Percentiles rank a stretch among this genome's conserved stretches.
phyloP scores from a whole-genome alignment of 2,329 filamentous ascomycete genomes.

The Harringtonia aguacate region DNA sequence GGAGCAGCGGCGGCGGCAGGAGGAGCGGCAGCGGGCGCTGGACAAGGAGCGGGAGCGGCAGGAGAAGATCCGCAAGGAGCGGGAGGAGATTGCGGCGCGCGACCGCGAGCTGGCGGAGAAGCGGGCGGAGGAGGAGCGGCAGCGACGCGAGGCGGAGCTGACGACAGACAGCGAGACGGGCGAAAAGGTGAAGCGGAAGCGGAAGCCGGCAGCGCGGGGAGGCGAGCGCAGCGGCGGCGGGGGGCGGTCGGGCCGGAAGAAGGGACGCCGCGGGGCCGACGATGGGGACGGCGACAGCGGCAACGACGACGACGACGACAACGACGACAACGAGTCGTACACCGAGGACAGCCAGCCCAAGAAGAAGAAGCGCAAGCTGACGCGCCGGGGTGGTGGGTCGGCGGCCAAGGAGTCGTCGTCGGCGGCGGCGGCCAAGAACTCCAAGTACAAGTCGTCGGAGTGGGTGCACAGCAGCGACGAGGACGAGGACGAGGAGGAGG shows the following conservation, averaged over 20 bases:
- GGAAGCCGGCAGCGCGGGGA: constrained; percentile 27
- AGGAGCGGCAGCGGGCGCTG: constrained; percentile 56
- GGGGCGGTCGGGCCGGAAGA: constrained; percentile 30
- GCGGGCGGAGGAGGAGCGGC: constrained; percentile 59
- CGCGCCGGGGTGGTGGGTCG: constrained; percentile 19
- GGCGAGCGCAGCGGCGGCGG: constrained; percentile 11
- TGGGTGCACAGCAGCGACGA: constrained; percentile 70
- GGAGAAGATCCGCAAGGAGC: constrained; percentile 76
- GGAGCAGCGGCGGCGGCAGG: constrained; percentile 68
- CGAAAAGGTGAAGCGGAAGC: constrained; percentile 70
- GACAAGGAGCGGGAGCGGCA: constrained; percentile 64
- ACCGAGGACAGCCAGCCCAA: constrained; percentile 42
- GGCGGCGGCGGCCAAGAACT: constrained; percentile 25
- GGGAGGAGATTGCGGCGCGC: constrained; percentile 66
- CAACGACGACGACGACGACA: constrained; percentile 21
- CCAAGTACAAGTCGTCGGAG: constrained; percentile 80
- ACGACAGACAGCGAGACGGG: constrained; percentile 76
- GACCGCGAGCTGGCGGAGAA: constrained; percentile 63
- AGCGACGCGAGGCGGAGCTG: constrained; percentile 62
- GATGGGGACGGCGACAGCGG: constrained; percentile 36
- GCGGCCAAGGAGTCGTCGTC: constrained; percentile 14
- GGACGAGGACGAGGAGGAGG: constrained; percentile 34
- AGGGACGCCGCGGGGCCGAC: constrained; percentile 31
- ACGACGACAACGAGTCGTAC: constrained; percentile 17
- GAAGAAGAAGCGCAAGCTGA: constrained; percentile 50